These are phyloP conservation scores for Verbascum thapsus DNA, from an alignment of 257 asterid genomes.

Conservation along the genomic window DNA sequence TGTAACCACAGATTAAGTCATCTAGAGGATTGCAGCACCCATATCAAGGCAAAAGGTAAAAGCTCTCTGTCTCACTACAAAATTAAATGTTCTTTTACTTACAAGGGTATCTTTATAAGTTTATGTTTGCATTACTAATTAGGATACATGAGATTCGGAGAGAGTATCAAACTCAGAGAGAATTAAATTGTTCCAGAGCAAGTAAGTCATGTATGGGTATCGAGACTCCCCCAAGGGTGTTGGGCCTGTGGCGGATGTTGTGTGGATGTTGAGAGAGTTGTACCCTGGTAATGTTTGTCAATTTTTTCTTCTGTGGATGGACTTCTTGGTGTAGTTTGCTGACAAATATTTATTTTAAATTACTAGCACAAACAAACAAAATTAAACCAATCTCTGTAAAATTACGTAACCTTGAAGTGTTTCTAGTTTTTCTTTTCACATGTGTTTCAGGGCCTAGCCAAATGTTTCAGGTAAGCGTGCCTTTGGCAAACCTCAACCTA, in stretches of 20 bases:
- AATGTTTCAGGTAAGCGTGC: constrained; percentile 16
- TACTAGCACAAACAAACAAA: neutral
- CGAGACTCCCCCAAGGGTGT: constrained; percentile 3
- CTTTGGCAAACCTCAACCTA: constrained; percentile 11
- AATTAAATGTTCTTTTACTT: constrained; percentile 1
- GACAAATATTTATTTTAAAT: neutral
- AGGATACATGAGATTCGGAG: constrained; percentile 74
- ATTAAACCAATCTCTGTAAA: neutral
- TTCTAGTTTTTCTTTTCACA: no score
- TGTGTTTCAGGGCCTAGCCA: neutral
- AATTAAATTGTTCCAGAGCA: constrained; percentile 77
- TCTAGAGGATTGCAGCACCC: constrained; percentile 49
- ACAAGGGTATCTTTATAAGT: constrained; percentile 22
- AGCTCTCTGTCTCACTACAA: constrained; percentile 8
- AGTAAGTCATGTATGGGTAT: constrained; percentile 40
- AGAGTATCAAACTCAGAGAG: constrained; percentile 59
- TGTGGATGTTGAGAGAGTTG: constrained; percentile 64
- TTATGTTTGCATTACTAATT: constrained; percentile 28
- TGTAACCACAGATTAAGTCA: constrained; percentile 60
- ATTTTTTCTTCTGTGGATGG: neutral
- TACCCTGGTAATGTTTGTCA: constrained; percentile 55
- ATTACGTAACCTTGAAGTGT: neutral
- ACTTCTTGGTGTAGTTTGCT: constrained; percentile 6
- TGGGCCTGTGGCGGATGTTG: constrained; percentile 57
- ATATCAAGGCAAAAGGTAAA: constrained; percentile 62